Evolutionary conservation across 2,329 filamentous ascomycete species (phyloP).

Genomic region (Teratosphaeria destructans): DNA sequence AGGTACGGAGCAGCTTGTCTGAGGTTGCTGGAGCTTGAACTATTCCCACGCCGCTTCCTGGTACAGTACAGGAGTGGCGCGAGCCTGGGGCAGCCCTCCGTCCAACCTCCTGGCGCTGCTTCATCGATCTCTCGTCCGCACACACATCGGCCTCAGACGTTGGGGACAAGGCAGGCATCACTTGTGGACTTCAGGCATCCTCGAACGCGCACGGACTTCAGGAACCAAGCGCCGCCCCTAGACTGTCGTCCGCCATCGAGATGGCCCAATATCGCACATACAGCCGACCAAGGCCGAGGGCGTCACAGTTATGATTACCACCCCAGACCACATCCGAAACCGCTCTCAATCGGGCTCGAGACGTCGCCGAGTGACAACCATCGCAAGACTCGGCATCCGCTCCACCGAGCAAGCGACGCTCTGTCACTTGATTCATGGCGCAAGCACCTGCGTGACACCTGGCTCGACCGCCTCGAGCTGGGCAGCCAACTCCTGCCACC

Average conservation of each 20-base stretch:
- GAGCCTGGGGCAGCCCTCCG: not conserved
- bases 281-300: not conserved
- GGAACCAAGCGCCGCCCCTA: not conserved
- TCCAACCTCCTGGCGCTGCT: not conserved
- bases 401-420: not conserved
- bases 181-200: not conserved
- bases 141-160: not conserved
- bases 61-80: not conserved
- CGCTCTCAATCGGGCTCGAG: not conserved
- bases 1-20: not conserved
- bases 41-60: not conserved
- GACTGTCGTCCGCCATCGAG: not conserved
- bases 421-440: not conserved
- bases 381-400: not conserved
- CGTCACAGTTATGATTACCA: not conserved
- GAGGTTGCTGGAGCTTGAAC: not conserved
- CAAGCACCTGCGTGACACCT: slow-evolving; percentile 18
- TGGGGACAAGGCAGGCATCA: not conserved
- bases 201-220: not conserved
- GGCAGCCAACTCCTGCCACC: slow-evolving; percentile 29
- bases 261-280: not conserved
- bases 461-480: slow-evolving; percentile 30
- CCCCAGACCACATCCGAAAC: not conserved
- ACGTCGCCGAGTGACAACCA: not conserved
- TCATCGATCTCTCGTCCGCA: not conserved